Conservation (phyloP, 202 grass and related monocot genomes). For the Dendrocalamus latiflorus region DNA sequence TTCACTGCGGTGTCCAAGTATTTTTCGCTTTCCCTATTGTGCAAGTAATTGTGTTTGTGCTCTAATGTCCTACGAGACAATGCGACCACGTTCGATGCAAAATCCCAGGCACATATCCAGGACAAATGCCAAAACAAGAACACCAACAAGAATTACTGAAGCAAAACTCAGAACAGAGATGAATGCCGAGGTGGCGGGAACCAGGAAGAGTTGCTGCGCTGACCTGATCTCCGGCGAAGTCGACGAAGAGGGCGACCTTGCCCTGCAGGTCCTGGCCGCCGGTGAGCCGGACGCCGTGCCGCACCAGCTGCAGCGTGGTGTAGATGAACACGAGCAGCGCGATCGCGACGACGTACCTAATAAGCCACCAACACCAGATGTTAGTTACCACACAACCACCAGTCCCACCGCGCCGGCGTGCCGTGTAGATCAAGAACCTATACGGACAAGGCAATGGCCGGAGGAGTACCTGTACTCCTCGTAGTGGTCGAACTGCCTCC, state of each 20-base stretch:
- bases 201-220: not conserved
- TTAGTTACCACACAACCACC: not conserved
- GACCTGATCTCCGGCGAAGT: conserved; percentile 92
- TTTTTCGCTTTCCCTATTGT: not conserved
- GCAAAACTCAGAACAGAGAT: not conserved
- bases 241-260: conserved; percentile 42
- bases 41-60: conserved; percentile 3
- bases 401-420: not conserved
- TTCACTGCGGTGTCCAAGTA: not conserved
- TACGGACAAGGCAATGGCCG: not conserved
- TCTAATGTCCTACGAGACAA: not conserved
- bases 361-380: not conserved
- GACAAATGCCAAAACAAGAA: not conserved
- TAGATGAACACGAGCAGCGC: conserved; percentile 68
- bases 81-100: not conserved
- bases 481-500: conserved; percentile 82
- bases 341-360: conserved; percentile 71
- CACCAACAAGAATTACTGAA: not conserved
- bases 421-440: not conserved
- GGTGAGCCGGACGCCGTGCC: conserved; percentile 55
- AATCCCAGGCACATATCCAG: not conserved
- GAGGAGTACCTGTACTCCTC: conserved; percentile 55
- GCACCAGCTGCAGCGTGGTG: conserved; percentile 64
- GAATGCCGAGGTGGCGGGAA: not conserved
- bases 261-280: conserved; percentile 61